Base-by-base conservation (phyloP, 371 early-diverging fungal species). In the Mortierella sp. region DNA sequence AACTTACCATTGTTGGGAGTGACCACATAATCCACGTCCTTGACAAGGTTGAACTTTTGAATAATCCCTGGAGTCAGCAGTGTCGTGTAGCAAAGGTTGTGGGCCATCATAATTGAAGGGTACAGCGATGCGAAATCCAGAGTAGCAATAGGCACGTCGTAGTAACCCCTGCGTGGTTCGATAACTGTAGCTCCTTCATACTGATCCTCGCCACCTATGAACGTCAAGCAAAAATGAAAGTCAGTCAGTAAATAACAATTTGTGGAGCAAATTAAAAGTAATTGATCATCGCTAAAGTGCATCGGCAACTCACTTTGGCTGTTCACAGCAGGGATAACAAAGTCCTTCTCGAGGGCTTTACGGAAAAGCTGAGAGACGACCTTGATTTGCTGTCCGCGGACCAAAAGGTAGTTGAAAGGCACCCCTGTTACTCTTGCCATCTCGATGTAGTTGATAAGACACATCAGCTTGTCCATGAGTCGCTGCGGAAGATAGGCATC, bases 91-190 rank as follows among this genome's bases (percentile, higher is more conserved):
- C 99, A 99, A 28, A 99, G 90, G 86, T 99, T 99, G 88, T 99
- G 98, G 9, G 99, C 99, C 95, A 99, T 99, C 98, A 99, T 99
- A 83, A 99, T 99, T 14, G 99, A 99, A 14, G 99, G 99, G 89
- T 99, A 99, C 87, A 99, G 93, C 0, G 99, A 99, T 0, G 96
- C 96, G 90, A 99, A 99, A 94, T 99, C 99, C 31, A 99, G 93
- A 0, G 99, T 99, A 11, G 99, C 97, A 80, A 99, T 98, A 2
- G 99, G 99, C 5, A 93, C 90, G 74, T 96, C 95, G 87, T 99
- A 99, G 83, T 96, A 99, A 14, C 99, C 99, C 82, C 93, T 96
- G 64, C 93, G 92, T 37, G 99, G 99, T 69, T 99, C 99, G 89
- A 99, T 98, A 53, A 99, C 99, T 16, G 96, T 98, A 19, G 99